phyloP scores from a whole-genome alignment of 331 rosid genomes.

The Pyrus hybrid region DNA sequence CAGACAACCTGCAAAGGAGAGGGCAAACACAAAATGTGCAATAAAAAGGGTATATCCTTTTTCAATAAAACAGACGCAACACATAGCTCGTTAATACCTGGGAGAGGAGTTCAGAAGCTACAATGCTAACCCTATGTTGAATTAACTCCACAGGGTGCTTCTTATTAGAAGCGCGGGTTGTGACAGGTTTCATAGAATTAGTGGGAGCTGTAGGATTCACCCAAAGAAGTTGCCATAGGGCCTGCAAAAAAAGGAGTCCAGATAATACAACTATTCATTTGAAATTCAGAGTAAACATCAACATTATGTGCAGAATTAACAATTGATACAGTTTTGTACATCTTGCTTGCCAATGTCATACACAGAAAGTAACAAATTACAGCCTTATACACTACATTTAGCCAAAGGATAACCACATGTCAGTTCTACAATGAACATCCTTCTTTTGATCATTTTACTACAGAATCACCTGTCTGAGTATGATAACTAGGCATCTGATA shows the following conservation, averaged over 20 bases:
- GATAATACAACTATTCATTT: neutral
- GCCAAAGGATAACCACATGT: neutral
- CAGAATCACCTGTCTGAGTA: conserved; percentile 75
- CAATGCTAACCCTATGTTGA: conserved; percentile 79
- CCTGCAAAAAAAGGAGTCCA: conserved; percentile 43
- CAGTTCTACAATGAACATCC: neutral
- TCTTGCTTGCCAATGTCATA: neutral
- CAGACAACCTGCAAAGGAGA: neutral
- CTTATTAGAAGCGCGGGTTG: conserved; percentile 28
- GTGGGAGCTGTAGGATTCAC: conserved; percentile 53
- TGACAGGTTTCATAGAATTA: conserved; percentile 36
- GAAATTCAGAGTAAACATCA: neutral
- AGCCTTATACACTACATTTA: neutral
- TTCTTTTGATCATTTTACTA: neutral
- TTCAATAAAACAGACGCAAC: conserved; percentile 7
- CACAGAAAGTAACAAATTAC: neutral
- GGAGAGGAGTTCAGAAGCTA: conserved; percentile 81
- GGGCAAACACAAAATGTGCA: neutral
- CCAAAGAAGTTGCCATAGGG: conserved; percentile 96
- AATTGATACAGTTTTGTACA: neutral
- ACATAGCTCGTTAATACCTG: conserved; percentile 49
- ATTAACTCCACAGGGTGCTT: conserved; percentile 59
- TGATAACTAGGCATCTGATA: conserved; percentile 67
- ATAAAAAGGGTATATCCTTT: conserved; percentile 1
- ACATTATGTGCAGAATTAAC: neutral